Evolutionary conservation across 140 eudicot species (phyloP), one percentile per base, ranked within the genome.

Genomic region (Bidens hawaiensis): DNA sequence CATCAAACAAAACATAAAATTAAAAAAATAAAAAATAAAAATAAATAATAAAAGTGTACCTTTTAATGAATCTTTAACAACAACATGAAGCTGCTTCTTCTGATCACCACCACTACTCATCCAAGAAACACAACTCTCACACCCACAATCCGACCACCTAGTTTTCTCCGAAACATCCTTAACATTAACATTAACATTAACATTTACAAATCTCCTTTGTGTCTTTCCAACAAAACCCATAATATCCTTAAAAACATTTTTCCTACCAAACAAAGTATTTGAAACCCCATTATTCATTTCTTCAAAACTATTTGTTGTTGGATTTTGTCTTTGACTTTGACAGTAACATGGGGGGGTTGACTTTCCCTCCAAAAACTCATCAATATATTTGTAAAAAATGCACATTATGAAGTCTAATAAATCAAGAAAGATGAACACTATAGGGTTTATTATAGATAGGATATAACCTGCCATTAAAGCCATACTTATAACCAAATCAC

Each of bases 91-190:
- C 79, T n/a, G n/a, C n/a, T 65, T 82, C n/a, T n/a, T n/a, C 42
- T 27, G 61, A 70, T 78, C 74, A 70, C 40, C 81, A 50, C 31
- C 86, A 60, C 62, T 63, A 6, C 24, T 80, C 81, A 89, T 85
- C 97, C 95, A 85, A 26, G 84, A 70, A 64, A 76, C 78, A 72
- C 97, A 89, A 33, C 83, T 59, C 14, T 69, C 83, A 66, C 97
- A 89, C 21, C 89, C 83, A 83, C 97, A 89, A 74, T 89, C 97
- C 18, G 97, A 89, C 97, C 97, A 89, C 72, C 93, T 85, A 12
- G 48, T 74, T 26, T 74, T 77, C 34, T 61, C 55, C 55, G 19
- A 67, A 36, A 58, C 52, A 40, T 27, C 70, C 21, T 61, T 65
- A 55, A n/a, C n/a, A n/a, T n/a, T n/a, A n/a, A n/a, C n/a, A n/a